These are phyloP conservation scores for Chrysoporthe puriensis DNA, from an alignment of 2,329 filamentous ascomycete genomes.

Conservation along the genomic window DNA sequence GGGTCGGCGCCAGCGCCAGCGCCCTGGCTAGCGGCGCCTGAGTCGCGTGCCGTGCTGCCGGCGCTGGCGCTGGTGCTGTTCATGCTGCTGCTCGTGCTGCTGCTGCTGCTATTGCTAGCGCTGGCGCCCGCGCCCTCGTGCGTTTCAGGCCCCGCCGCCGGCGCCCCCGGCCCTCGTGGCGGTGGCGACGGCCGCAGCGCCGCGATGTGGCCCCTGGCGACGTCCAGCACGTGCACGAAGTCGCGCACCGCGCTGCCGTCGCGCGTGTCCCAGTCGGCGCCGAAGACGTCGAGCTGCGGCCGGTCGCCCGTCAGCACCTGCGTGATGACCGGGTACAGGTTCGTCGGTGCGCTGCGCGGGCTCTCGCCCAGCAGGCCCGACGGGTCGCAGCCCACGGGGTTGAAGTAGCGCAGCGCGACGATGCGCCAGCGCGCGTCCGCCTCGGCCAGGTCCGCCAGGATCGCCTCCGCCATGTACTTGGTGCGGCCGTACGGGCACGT, in stretches of 20 bases:
- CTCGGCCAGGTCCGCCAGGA: conserved; percentile 63
- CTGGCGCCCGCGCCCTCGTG: not conserved
- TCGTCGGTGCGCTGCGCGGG: conserved; percentile 63
- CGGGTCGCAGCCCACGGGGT: conserved; percentile 67
- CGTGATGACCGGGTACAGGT: conserved; percentile 67
- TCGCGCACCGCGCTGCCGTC: conserved; percentile 70
- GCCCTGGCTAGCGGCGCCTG: not conserved
- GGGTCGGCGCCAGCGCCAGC: conserved; percentile 21
- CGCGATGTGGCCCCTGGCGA: conserved; percentile 66
- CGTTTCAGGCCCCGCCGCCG: too few species aligned
- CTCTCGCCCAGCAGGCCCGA: conserved; percentile 68
- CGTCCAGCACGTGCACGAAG: conserved; percentile 69
- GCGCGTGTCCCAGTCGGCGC: conserved; percentile 65
- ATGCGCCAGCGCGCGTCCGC: conserved; percentile 66
- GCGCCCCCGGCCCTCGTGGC: conserved; percentile 8
- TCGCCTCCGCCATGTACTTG: conserved; percentile 71
- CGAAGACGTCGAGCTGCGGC: conserved; percentile 62
- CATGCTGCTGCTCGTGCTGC: not conserved
- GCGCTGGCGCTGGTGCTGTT: not conserved
- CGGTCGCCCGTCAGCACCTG: conserved; percentile 62
- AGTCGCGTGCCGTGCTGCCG: not conserved
- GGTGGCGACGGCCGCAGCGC: conserved; percentile 47
- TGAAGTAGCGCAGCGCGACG: conserved; percentile 68
- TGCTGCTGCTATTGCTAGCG: not conserved
- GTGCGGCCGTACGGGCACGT: conserved; percentile 69